These are phyloP conservation scores for Coemansia sp. DNA, from an alignment of 192 early-diverging fungal species.

Conservation along the genomic window DNA sequence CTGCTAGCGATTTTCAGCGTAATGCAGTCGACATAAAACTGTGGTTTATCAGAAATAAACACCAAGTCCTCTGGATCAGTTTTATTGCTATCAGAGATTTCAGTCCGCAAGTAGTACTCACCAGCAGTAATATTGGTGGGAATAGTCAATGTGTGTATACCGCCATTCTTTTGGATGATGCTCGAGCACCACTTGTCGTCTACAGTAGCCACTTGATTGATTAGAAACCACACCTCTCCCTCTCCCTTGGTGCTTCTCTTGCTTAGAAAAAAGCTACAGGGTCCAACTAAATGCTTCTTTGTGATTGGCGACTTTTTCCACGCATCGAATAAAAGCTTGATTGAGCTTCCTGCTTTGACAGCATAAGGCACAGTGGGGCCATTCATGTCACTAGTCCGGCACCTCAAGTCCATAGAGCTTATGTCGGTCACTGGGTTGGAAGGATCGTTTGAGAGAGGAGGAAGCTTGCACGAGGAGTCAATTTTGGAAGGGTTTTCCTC, in stretches of 20 bases:
- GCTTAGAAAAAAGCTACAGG: background rate
- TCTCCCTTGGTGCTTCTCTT: background rate
- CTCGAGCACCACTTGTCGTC: background rate
- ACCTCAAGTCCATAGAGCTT: background rate
- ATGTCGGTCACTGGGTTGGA: background rate
- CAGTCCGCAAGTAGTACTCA: background rate
- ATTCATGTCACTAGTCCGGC: background rate
- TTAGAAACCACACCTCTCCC: background rate
- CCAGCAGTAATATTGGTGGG: background rate
- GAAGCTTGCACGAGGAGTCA: background rate
- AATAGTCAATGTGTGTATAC: background rate
- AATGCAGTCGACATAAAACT: conserved; percentile 2
- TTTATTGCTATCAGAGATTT: background rate
- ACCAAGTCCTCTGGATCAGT: background rate
- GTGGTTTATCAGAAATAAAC: background rate
- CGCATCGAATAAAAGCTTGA: background rate
- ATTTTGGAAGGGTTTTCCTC: background rate
- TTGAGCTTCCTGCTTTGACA: background rate
- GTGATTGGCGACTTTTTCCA: conserved; percentile 6
- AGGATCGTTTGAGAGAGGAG: background rate
- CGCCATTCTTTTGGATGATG: conserved; percentile 1
- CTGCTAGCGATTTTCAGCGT: background rate
- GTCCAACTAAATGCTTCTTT: background rate
- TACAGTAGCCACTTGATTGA: background rate
- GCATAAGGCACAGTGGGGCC: background rate